Base-by-base conservation (phyloP, 1,284 basidiomycete species). In the Sparassis latifolia region DNA sequence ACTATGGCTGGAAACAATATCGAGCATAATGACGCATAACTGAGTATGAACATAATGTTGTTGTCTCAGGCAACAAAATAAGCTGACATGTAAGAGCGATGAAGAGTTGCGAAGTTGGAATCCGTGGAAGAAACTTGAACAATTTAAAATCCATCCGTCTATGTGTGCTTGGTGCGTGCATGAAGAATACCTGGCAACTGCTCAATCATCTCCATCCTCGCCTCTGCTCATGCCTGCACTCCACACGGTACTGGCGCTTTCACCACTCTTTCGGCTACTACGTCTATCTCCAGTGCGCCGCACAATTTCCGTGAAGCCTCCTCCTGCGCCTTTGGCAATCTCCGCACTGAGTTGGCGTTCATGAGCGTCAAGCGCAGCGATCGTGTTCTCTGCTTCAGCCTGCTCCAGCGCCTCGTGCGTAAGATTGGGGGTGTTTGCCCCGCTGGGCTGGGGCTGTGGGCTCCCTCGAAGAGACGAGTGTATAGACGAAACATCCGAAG, bases 261-360 rank as follows among this genome's bases (percentile, higher is more conserved):
- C 82, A 42, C 79, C 80, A 56, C 77, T 78, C 50, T 75, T 66
- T 49, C 79, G 75, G 55, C 80, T 79, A 61, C 84, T 75, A 50
- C 80, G 75, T 44, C 69, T 72, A 54, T 66, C 74, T 44, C 61
- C 69, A 55, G 57, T 68, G 50, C 69, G 71, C 47, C 79, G 72
- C 12, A 73, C 69, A 49, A 89, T 80, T 64, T 92, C 89, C 1
- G 89, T 92, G 64, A 89, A 90, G 6, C 87, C 87, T 43, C 86
- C 74, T 42, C 74, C 69, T 2, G 73, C 74, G 3, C 89, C 89
- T 60, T 83, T 84, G 28, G 86, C 83, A 49, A 91, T 79, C 63
- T 91, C 87, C 1, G 75, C 82, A 52, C 84, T 84, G 38, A 92
- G 70, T 44, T 68, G 73, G 41, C 81, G 82, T 63, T 92, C 89